A percentile compares a stretch with the other conserved stretches of the same genome.
Conservation (phyloP, 306 rosid species). For the Parietaria judaica region DNA sequence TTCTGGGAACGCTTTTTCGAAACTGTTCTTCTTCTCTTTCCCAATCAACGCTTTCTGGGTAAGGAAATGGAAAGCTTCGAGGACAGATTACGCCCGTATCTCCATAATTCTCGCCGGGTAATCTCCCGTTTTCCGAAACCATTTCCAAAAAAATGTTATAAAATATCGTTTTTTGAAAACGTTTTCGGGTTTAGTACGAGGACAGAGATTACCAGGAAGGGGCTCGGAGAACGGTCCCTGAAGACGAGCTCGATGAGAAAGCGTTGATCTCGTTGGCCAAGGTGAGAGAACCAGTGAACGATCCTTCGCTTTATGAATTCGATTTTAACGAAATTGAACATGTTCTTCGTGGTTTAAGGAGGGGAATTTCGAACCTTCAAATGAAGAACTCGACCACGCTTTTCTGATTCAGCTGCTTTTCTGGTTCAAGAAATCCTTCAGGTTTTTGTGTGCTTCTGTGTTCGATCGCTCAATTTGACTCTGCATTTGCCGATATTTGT, state of each 20-base stretch:
- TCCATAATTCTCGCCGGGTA: too few species aligned
- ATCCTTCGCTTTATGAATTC: too few species aligned
- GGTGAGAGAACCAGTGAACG: constrained; percentile 32
- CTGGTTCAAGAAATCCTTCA: constrained; percentile 93
- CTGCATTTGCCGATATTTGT: neutral
- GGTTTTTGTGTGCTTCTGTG: constrained; percentile 27
- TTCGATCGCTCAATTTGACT: neutral
- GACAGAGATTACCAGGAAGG: constrained; percentile 63
- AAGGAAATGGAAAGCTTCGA: too few species aligned
- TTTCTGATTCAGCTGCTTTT: constrained; percentile 88
- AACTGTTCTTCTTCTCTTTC: too few species aligned
- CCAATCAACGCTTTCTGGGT: too few species aligned
- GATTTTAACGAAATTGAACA: neutral
- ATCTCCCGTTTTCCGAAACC: too few species aligned
- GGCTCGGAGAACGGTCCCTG: constrained; percentile 69
- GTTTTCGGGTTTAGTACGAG: constrained; percentile 54
- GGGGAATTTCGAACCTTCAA: constrained; percentile 69
- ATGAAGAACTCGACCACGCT: constrained; percentile 61
- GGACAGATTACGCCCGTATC: too few species aligned
- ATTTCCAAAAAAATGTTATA: too few species aligned
- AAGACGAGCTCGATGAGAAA: constrained; percentile 84
- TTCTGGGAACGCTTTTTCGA: too few species aligned
- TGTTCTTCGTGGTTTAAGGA: constrained; percentile 43
- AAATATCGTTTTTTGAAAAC: neutral
- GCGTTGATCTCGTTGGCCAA: constrained; percentile 77